A percentile compares a stretch with the other conserved stretches of the same genome.
These are phyloP conservation scores for Crithidia thermophila DNA, from an alignment of 208 protist species.

Conservation along the genomic window DNA sequence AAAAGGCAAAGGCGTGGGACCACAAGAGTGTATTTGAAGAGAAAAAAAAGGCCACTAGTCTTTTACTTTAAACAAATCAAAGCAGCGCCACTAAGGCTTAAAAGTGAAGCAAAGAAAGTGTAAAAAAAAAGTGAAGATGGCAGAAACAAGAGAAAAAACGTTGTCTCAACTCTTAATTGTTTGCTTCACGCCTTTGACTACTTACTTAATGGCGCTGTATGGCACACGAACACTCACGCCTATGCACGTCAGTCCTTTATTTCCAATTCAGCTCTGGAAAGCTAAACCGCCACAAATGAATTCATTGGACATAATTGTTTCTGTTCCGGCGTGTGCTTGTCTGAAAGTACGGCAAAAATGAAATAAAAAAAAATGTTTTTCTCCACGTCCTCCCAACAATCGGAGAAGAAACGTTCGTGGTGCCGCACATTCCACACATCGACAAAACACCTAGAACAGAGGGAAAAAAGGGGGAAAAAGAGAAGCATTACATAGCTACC, in stretches of 20 bases:
- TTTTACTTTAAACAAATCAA: conserved; percentile 1
- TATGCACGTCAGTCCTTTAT: no score
- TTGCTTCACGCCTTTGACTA: neutral
- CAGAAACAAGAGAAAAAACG: neutral
- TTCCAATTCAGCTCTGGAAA: no score
- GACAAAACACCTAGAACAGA: neutral
- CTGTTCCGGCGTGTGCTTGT: no score
- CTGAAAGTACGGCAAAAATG: neutral
- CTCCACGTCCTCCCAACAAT: no score
- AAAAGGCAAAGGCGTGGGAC: neutral
- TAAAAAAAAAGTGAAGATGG: neutral
- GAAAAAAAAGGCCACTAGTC: neutral
- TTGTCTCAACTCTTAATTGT: neutral
- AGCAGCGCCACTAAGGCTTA: neutral
- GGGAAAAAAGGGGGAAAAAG: neutral
- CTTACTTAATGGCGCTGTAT: no score
- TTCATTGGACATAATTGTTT: no score
- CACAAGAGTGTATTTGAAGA: neutral
- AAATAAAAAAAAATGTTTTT: neutral
- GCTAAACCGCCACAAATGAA: no score
- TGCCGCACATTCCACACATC: no score
- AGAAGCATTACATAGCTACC: neutral
- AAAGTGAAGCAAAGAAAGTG: neutral
- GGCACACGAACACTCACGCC: no score
- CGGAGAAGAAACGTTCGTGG: no score